Percentiles rank a stretch among this genome's conserved stretches.
phyloP scores from a whole-genome alignment of 2,329 filamentous ascomycete genomes.

The Hypoxylon sp. region DNA sequence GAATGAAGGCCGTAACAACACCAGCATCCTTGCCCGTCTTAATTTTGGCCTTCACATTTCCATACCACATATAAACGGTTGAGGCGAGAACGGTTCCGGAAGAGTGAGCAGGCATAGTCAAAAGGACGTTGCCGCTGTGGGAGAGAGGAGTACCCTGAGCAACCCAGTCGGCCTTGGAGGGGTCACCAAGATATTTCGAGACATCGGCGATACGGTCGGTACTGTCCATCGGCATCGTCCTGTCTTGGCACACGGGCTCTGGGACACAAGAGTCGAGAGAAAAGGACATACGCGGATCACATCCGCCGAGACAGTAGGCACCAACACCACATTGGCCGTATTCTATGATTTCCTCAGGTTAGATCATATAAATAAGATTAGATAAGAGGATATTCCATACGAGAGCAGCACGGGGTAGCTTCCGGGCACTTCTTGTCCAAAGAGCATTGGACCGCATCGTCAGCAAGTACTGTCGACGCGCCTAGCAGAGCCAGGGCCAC shows the following conservation, averaged over 20 bases:
- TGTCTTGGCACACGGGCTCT: constrained; percentile 83
- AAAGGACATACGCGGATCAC: constrained; percentile 88
- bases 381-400: constrained; percentile 65
- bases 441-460: constrained; percentile 60
- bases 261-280: constrained; percentile 88
- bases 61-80: constrained; percentile 96
- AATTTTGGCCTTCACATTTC: constrained; percentile 87
- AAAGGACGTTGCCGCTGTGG: constrained; percentile 78
- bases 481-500: constrained; percentile 60
- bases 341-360: constrained; percentile 66
- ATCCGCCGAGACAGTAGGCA: constrained; percentile 95
- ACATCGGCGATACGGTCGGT: constrained; percentile 80
- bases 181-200: constrained; percentile 87
- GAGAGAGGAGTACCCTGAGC: constrained; percentile 81
- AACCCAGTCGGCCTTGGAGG: constrained; percentile 87
- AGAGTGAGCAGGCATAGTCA: constrained; percentile 90
- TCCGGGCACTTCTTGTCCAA: constrained; percentile 76
- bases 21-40: constrained; percentile 87
- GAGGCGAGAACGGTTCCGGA: constrained; percentile 88
- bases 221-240: constrained; percentile 79
- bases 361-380: constrained; percentile 12
- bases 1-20: constrained; percentile 97
- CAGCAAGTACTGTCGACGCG: constrained; percentile 57
- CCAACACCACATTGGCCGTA: constrained; percentile 95
- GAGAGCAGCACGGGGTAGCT: constrained; percentile 82